Evolutionary conservation across 352 stramenopile genomes (phyloP).

Genomic region (Phytophthora vignae): DNA sequence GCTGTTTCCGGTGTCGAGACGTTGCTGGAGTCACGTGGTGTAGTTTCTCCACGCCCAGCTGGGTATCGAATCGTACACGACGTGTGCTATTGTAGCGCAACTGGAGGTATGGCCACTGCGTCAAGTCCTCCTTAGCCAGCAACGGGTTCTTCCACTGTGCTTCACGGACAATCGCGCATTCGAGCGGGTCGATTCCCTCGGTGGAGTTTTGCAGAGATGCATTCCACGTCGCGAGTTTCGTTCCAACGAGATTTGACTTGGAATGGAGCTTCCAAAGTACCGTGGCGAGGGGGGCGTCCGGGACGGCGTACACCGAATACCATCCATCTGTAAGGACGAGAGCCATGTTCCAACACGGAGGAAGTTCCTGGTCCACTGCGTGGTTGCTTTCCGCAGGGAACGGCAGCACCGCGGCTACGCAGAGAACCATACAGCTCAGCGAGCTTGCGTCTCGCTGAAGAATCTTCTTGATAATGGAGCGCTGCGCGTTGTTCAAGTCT

Average conservation of each 20-base stretch:
- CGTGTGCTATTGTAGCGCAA: slow-evolving; percentile 79
- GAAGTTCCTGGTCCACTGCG: slow-evolving; percentile 48
- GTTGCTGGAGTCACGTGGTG: slow-evolving; percentile 18
- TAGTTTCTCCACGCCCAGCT: slow-evolving; percentile 59
- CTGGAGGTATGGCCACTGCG: slow-evolving; percentile 65
- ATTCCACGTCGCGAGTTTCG: slow-evolving; percentile 78
- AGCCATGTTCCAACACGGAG: slow-evolving; percentile 61
- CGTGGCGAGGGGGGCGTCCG: slow-evolving; percentile 50
- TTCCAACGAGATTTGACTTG: slow-evolving; percentile 51
- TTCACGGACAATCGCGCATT: slow-evolving; percentile 56
- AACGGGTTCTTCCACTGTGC: slow-evolving; percentile 57
- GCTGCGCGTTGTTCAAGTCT: slow-evolving; percentile 59
- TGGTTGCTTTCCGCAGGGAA: slow-evolving; percentile 40
- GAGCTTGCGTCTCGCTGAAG: slow-evolving; percentile 71
- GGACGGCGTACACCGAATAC: slow-evolving; percentile 73
- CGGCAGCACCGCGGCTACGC: slow-evolving; percentile 60
- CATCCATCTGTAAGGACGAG: slow-evolving; percentile 79
- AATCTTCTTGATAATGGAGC: slow-evolving; percentile 76
- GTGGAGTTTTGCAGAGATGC: slow-evolving; percentile 64
- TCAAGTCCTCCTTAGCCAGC: slow-evolving; percentile 55
- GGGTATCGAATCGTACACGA: slow-evolving; percentile 47
- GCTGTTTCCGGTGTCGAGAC: slow-evolving; percentile 15
- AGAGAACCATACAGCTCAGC: slow-evolving; percentile 72
- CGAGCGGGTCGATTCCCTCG: slow-evolving; percentile 74
- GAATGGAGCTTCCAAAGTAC: slow-evolving; percentile 58